Percentiles rank a stretch among this genome's conserved stretches.
Conservation (phyloP, 2,329 filamentous ascomycete species). For the Colletotrichum sp. region DNA sequence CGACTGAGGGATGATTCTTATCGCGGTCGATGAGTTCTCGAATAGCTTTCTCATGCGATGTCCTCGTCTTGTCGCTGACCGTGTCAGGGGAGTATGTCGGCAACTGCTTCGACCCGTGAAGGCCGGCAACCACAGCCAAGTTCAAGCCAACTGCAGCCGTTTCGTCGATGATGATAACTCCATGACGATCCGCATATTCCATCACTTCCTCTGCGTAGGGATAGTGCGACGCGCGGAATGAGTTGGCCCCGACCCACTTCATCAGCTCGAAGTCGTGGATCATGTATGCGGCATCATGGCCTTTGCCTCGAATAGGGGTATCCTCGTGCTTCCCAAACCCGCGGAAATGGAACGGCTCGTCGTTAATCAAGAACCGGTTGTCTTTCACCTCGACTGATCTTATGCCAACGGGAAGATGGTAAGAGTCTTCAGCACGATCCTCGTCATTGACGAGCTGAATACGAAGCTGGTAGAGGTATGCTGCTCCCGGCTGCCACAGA, state of each 20-base stretch:
- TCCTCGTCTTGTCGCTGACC: constrained; percentile 15
- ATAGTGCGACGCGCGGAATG: constrained; percentile 33
- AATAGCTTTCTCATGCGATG: constrained; percentile 24
- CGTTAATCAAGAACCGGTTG: constrained; percentile 29
- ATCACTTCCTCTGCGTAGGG: constrained; percentile 32
- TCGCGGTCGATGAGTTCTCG: constrained; percentile 27
- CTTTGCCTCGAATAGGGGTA: constrained; percentile 28
- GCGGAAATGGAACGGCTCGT: constrained; percentile 31
- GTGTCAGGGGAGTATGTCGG: constrained; percentile 23
- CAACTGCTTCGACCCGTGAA: background rate
- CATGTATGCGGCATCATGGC: constrained; percentile 32
- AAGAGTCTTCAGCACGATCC: constrained; percentile 17
- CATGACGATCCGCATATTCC: constrained; percentile 31
- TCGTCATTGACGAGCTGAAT: constrained; percentile 17
- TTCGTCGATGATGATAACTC: constrained; percentile 31
- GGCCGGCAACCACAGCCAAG: constrained; percentile 21
- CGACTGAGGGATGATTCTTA: constrained; percentile 29
- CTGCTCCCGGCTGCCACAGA: constrained; percentile 30
- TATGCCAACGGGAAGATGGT: constrained; percentile 25
- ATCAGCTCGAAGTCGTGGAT: constrained; percentile 33
- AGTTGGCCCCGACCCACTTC: constrained; percentile 33
- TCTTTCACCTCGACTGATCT: constrained; percentile 24
- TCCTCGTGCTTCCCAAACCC: constrained; percentile 35
- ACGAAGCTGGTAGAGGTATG: constrained; percentile 29
- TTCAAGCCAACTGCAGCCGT: constrained; percentile 31